phyloP scores from a whole-genome alignment of 2,329 filamentous ascomycete genomes.

The Ophiosphaerella korrae region DNA sequence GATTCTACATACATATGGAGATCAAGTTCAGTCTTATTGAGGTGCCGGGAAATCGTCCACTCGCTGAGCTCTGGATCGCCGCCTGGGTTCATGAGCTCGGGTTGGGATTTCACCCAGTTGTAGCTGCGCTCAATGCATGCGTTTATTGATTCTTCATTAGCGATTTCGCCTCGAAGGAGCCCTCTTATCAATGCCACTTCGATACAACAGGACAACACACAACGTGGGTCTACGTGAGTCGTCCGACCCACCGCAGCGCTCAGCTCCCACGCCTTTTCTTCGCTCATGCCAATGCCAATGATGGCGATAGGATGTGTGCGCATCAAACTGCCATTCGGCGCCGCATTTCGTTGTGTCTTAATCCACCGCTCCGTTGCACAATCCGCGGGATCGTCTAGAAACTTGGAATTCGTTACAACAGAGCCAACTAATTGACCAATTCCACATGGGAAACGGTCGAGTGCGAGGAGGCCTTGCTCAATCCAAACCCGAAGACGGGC shows the following conservation, averaged over 20 bases:
- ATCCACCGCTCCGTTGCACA: constrained; percentile 53
- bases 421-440: constrained; percentile 55
- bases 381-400: constrained; percentile 47
- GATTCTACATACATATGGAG: constrained; percentile 47
- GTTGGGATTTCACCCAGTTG: constrained; percentile 46
- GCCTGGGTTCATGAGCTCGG: constrained; percentile 28
- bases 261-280: constrained; percentile 52
- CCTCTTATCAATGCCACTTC: constrained; percentile 55
- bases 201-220: constrained; percentile 57
- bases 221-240: constrained; percentile 60
- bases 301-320: constrained; percentile 58
- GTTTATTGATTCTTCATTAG: constrained; percentile 49
- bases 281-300: constrained; percentile 50
- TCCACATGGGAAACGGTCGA: constrained; percentile 56
- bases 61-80: constrained; percentile 29
- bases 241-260: constrained; percentile 52
- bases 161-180: constrained; percentile 54
- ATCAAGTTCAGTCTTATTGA: constrained; percentile 52
- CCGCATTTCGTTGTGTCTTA: constrained; percentile 46
- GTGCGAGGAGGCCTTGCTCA: constrained; percentile 52
- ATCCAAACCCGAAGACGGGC: constrained; percentile 55
- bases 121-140: constrained; percentile 48
- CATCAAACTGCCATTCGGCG: constrained; percentile 61
- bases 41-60: constrained; percentile 21
- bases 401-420: constrained; percentile 51